Base-by-base conservation (phyloP, 768 basidiomycete genomes). In the Postia placenta region DNA sequence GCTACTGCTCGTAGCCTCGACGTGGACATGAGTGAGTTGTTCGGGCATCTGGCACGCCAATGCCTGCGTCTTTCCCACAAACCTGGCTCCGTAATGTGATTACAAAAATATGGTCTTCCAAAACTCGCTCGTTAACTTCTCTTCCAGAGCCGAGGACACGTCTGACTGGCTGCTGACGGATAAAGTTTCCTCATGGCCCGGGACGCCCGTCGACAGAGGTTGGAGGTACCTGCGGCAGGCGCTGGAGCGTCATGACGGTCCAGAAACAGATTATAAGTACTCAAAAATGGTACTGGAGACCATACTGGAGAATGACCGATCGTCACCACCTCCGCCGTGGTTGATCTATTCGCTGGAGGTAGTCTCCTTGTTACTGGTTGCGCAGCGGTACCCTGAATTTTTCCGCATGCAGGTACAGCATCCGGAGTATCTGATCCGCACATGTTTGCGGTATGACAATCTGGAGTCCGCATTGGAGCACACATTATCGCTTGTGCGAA, bases 171-270 rank as follows among this genome's bases (percentile, higher is more conserved):
- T 97, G 27, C 71, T 89, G 30, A 83, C 83, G 17, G 88, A 92
- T 60, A 80, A 83, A 51, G 76, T 89, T 9, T 75, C 82, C 2
- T 85, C 87, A 0, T 95, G 95, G 85, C 77, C 86, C 17, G 94
- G 94, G 3, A 78, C 86, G 5, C 72, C 83, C 15, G 76, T 82
- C 28, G 85, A 89, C 55, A 79, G 87, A 53, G 92, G 84, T 4
- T 93, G 93, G 89, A 78, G 87, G 60, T 92, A 92, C 64, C 76
- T 99, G 39, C 86, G 91, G 54, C 75, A 82, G 55, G 78, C 84
- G 17, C 72, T 97, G 52, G 79, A 84, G 49, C 80, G 84, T 42
- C 79, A 96, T 57, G 95, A 99, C 61, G 72, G 72, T 11, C 58
- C 70, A 17, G 76, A 80, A 45, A 88, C 80, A 12, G 83, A 91